Conservation (phyloP, 139 green algal genomes). For the Coelastrella sp. region DNA sequence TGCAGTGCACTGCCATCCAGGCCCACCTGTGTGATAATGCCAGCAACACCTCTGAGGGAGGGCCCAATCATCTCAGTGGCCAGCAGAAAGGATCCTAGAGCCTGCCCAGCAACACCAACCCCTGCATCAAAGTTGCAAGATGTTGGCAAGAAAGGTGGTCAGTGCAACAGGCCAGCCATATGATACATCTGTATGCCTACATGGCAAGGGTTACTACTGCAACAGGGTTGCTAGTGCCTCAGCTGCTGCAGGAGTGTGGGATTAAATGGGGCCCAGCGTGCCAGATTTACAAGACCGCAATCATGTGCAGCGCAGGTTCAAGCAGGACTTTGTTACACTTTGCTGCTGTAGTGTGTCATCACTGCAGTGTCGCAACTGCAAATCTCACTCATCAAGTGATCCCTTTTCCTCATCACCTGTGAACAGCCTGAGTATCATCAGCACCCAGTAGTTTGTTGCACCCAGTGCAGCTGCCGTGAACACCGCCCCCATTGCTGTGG, state of each 20-base stretch:
- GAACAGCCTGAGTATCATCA: conserved; percentile 61
- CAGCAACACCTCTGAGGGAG: conserved; percentile 56
- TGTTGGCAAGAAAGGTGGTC: too few species aligned
- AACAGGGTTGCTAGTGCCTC: too few species aligned
- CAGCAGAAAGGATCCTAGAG: conserved; percentile 62
- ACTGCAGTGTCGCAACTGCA: neutral
- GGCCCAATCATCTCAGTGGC: conserved; percentile 65
- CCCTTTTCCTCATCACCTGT: too few species aligned
- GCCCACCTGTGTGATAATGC: conserved; percentile 39
- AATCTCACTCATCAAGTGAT: too few species aligned
- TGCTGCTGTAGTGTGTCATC: neutral
- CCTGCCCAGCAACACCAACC: conserved; percentile 62
- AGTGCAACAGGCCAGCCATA: too few species aligned
- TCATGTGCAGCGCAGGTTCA: too few species aligned
- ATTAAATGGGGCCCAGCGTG: too few species aligned
- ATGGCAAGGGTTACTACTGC: too few species aligned
- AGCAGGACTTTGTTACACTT: too few species aligned
- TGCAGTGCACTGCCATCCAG: neutral
- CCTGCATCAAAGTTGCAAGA: neutral
- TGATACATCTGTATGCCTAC: too few species aligned
- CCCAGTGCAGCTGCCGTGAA: conserved; percentile 29
- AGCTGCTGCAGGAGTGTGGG: too few species aligned
- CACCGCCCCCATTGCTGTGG: conserved; percentile 4
- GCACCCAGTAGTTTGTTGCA: conserved; percentile 56
- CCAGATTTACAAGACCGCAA: too few species aligned